Base-by-base conservation (phyloP, 371 early-diverging fungal genomes). In the Rhizopus sp. region DNA sequence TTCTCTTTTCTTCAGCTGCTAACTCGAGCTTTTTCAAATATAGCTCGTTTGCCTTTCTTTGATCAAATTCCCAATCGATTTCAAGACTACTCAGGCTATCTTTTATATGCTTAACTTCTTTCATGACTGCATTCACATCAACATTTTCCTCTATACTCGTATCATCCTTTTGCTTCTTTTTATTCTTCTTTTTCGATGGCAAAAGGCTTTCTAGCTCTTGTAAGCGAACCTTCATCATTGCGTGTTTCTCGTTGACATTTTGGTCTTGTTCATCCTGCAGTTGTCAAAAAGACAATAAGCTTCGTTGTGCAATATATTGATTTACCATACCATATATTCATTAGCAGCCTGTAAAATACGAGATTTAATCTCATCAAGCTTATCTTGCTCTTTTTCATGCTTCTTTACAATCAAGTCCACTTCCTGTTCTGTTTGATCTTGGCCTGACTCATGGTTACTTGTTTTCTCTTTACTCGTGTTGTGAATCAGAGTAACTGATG, bases 61-160 rank as follows among this genome's bases (percentile, higher is more conserved):
- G 72, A 59, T 79, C 72, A 50, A 72, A 84, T 13, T 77, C 77
- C 70, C 79, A 77, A 51, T 80, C 79, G 15, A 66, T 62, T 49
- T 84, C 84, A 15, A 81, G 53, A 23, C 73, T 73, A 10, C 61
- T 63, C 41, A 84, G 34, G 2, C 56, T 62, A 31, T 75, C 68
- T 15, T 87, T 80, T n/a, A 85, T 17, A 7, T 72, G 64, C 4
- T 70, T 70, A 12, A 83, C 70, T 5, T 70, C 70, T 13, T 75
- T 69, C 16, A 71, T 71, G 12, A 82, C 47, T n/a, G 52, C 32
- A 29, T 45, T 46, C 1, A 59, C 12, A 39, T 72, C 65, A 29
- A 42, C 54, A 1, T 23, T 46, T 7, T 52, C 7, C 3, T 64
- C 59, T 53, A 82, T 75, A 15, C 75, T 63, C 5, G 61, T 57